Evolutionary conservation across 2,329 filamentous ascomycete genomes (phyloP).

Genomic region (Verticillium zaregamsianum): DNA sequence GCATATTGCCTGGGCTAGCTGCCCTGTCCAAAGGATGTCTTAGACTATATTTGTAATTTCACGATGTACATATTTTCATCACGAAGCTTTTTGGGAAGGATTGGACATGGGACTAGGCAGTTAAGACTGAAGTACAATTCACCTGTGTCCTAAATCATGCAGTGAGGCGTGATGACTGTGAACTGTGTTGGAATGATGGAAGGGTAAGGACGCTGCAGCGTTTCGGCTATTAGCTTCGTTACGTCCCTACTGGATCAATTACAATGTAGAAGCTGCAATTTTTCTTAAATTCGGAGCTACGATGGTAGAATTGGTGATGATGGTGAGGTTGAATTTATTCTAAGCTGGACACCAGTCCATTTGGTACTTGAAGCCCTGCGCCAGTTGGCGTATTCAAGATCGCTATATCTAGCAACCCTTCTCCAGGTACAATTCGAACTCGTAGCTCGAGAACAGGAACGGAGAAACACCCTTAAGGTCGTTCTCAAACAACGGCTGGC

Average conservation of each 20-base stretch:
- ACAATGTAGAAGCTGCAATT: too few relatives aligned
- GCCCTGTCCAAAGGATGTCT: not conserved
- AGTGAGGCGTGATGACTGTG: not conserved
- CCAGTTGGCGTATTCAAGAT: not conserved
- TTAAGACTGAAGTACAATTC: not conserved
- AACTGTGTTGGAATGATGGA: not conserved
- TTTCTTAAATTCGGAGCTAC: too few relatives aligned
- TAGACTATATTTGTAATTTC: conserved; percentile 3
- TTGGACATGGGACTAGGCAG: not conserved
- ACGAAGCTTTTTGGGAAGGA: not conserved
- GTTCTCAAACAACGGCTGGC: conserved; percentile 18
- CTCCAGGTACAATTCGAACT: conserved; percentile 14
- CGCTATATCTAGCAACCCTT: not conserved
- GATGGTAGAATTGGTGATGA: too few relatives aligned
- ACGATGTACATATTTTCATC: conserved; percentile 1
- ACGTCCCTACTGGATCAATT: too few relatives aligned
- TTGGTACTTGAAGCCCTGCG: too few relatives aligned
- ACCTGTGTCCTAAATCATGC: not conserved
- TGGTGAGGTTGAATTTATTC: too few relatives aligned
- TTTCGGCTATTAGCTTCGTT: too few relatives aligned
- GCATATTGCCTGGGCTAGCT: not conserved
- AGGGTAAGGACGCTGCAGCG: not conserved
- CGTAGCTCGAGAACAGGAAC: conserved; percentile 19
- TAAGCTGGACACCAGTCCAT: too few relatives aligned
- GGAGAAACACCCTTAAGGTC: conserved; percentile 20